Base-by-base conservation (phyloP, 2,329 filamentous ascomycete genomes). In the Penicillium paneum region DNA sequence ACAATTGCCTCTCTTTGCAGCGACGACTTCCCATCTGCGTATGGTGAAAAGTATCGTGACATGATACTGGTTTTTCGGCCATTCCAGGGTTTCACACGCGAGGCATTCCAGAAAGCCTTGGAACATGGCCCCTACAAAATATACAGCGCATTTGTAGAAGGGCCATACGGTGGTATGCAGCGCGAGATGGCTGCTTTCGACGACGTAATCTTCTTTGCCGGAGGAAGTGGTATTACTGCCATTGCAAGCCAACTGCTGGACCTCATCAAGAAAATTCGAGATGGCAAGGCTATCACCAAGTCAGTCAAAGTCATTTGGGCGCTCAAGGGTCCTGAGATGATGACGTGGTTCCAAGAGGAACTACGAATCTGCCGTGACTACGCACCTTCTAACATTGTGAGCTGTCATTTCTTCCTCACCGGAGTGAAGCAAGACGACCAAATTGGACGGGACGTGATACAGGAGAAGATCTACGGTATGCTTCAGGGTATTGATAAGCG, bases 301-400 rank as follows among this genome's bases (percentile, higher is more conserved):
- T 90, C 88, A 60, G 88, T 97, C 5, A 88, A 94, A 15, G 90
- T 97, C 1, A 84, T 97, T n/a, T 97, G 93, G 93, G 86, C 92
- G 5, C 79, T 97, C 62, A 96, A 94, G 74, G 85, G 89, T 52
- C 85, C 94, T 13, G 93, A 97, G 72, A 90, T 91, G 1, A 91
- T 97, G 86, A 91, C 97, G 70, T 97, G 93, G 93, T 97, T 97
- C 80, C 89, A 90, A 61, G 92, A 97, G 74, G 93, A 97, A 72
- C 80, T 97, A 55, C 84, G 91, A 44, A 96, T 97, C 65, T 96
- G 93, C 74, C 84, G 91, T 64, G 90, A 97, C 72, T 88, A 86
- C 46, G 92, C 93, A 10, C 93, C 93, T 1, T 89, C 90, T 0
- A 90, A 94, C 68, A 88, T 89, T 29, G 89, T 97, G 8, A 90